A percentile compares a stretch with the other conserved stretches of the same genome.
These are phyloP conservation scores for Dalbergia cochinchinensis DNA, from an alignment of 306 rosid genomes.

Conservation along the genomic window DNA sequence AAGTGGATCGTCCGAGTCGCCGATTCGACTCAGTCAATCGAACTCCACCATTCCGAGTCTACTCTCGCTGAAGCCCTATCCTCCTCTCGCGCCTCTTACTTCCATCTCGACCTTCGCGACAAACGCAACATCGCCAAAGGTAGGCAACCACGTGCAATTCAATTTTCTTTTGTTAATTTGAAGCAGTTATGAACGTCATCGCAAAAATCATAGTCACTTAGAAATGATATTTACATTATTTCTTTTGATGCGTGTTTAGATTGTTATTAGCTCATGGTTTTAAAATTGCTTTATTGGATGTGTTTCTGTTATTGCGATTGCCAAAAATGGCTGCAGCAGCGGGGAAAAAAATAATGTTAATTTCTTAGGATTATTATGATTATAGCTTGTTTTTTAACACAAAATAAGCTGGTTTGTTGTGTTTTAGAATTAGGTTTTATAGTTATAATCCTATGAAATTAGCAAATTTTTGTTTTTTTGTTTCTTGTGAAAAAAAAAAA, in stretches of 20 bases:
- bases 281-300: not conserved
- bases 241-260: not conserved
- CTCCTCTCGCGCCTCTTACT: conserved; percentile 77
- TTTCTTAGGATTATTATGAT: not conserved
- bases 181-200: not conserved
- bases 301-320: not conserved
- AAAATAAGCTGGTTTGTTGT: not conserved
- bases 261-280: not conserved
- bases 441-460: too few relatives aligned
- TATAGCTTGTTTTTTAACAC: not conserved
- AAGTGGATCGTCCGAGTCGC: conserved; percentile 86
- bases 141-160: not conserved
- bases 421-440: too few relatives aligned
- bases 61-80: conserved; percentile 64
- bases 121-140: conserved; percentile 63
- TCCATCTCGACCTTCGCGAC: conserved; percentile 66
- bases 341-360: not conserved
- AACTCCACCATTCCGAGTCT: conserved; percentile 64
- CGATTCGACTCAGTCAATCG: conserved; percentile 70
- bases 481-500: not conserved
- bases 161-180: not conserved
- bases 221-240: not conserved
- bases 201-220: not conserved
- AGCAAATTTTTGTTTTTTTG: too few relatives aligned
- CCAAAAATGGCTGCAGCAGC: not conserved